phyloP scores from a whole-genome alignment of 805 yeast species.

The Candida cerambycidarum region DNA sequence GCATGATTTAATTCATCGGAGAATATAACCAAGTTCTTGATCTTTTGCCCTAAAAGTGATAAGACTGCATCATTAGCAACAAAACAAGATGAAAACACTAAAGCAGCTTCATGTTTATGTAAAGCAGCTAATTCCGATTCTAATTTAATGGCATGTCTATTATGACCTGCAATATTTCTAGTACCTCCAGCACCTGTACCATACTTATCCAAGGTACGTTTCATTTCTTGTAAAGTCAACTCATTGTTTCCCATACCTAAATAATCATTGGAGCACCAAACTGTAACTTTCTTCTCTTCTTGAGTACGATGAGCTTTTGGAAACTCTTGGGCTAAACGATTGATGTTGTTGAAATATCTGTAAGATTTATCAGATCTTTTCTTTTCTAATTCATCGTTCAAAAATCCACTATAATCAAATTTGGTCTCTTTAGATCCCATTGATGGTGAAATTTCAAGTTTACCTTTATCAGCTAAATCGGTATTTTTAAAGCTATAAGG shows the following conservation, averaged over 20 bases:
- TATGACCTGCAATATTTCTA: conserved; percentile 97
- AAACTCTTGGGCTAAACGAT: conserved; percentile 89
- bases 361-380: conserved; percentile 90
- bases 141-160: conserved; percentile 79
- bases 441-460: conserved; percentile 16
- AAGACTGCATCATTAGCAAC: conserved; percentile 97
- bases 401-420: conserved; percentile 72
- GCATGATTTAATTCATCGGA: conserved; percentile 96
- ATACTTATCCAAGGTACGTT: conserved; percentile 74
- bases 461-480: conserved; percentile 21
- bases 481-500: conserved; percentile 31
- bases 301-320: conserved; percentile 85
- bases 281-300: conserved; percentile 85
- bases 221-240: conserved; percentile 73
- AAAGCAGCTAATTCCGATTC: conserved; percentile 86
- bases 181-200: conserved; percentile 99
- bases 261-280: conserved; percentile 99
- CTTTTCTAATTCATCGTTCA: conserved; percentile 62
- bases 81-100: conserved; percentile 92
- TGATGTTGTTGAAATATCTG: conserved; percentile 95
- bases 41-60: conserved; percentile 84
- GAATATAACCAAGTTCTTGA: conserved; percentile 86
- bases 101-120: conserved; percentile 92
- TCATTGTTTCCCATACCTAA: conserved; percentile 89
- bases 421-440: conserved; percentile 47